Base-by-base conservation (phyloP, 1,139 yeast species). In the Pneumocystis murina region DNA sequence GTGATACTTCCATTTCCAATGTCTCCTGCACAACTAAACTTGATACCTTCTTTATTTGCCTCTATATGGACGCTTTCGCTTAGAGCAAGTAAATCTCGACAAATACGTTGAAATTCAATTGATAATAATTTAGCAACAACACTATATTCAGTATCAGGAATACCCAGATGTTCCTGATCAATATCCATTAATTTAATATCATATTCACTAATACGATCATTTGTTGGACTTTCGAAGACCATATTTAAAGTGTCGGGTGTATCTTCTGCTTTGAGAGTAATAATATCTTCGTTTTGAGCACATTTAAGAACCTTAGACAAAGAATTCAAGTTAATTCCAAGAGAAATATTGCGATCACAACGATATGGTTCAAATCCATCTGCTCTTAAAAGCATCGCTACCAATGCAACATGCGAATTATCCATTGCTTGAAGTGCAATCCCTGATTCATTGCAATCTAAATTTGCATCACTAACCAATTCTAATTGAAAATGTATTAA, bases 401-500 rank as follows among this genome's bases (percentile, higher is more conserved):
- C 96, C 70, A 92, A 81, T 69, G 92, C 83, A 67, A 92, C 97
- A 80, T 97, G 89, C 43, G 98, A 90, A 73, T 90, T 95, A 76
- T 92, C 99, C 71, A 92, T 95, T 30, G 98, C 97, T 78, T 92
- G 97, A 33, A 94, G 94, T 24, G 95, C 87, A 71, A 92, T 86
- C 68, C 99, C 99, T 68, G 85, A 84, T 75, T 88, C 95, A 28
- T 95, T 84, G 78, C 97, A 92, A 77, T 91, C 95, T 80, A 92
- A 89, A 81, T 92, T 92, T 79, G 97, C 92, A 71, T 90, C 81
- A 73, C 87, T 87, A 68, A 92, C 96, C 73, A 95, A 85, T 73
- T 92, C 98, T 74, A 89, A 87, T 74, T 90, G 86, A 66, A 97
- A 84, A 71, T 92, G 97, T 72, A 90, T 86, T 72, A 89, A 84